Conservation (phyloP, 208 protist genomes). For the Polymyxa betae region DNA sequence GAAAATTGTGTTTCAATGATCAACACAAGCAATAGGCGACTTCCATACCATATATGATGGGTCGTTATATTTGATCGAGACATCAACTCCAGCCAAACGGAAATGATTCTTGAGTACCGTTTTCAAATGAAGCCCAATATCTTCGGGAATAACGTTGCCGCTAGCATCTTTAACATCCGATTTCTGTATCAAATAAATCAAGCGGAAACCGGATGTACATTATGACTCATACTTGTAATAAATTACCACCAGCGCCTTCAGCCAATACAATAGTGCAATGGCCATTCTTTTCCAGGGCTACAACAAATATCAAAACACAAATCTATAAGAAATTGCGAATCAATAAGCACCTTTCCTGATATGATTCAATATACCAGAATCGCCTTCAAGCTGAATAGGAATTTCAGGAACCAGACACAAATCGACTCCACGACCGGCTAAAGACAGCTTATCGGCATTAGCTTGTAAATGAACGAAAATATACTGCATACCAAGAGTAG, state of each 20-base stretch:
- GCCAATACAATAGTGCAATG: conserved; percentile 52
- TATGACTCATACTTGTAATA: conserved; percentile 38
- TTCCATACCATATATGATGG: conserved; percentile 58
- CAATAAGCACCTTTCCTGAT: conserved; percentile 2
- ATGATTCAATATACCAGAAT: conserved; percentile 5
- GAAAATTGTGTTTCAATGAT: neutral
- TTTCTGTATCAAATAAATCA: neutral
- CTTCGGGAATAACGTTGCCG: conserved; percentile 48
- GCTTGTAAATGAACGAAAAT: neutral
- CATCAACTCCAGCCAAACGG: neutral
- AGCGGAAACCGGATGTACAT: neutral
- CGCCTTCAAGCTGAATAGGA: conserved; percentile 30
- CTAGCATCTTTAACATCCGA: conserved; percentile 47
- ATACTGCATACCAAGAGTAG: conserved; percentile 45
- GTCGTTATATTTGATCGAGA: conserved; percentile 60
- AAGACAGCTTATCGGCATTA: neutral
- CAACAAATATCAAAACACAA: neutral
- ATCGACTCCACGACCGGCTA: conserved; percentile 10
- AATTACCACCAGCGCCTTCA: conserved; percentile 54
- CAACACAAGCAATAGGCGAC: conserved; percentile 9
- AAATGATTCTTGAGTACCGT: conserved; percentile 18
- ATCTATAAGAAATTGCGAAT: neutral
- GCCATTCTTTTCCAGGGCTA: conserved; percentile 32
- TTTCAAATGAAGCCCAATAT: conserved; percentile 35
- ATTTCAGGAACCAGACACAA: conserved; percentile 22